Evolutionary conservation across 2,329 filamentous ascomycete species (phyloP).

Genomic region (Diplodia sapinea): DNA sequence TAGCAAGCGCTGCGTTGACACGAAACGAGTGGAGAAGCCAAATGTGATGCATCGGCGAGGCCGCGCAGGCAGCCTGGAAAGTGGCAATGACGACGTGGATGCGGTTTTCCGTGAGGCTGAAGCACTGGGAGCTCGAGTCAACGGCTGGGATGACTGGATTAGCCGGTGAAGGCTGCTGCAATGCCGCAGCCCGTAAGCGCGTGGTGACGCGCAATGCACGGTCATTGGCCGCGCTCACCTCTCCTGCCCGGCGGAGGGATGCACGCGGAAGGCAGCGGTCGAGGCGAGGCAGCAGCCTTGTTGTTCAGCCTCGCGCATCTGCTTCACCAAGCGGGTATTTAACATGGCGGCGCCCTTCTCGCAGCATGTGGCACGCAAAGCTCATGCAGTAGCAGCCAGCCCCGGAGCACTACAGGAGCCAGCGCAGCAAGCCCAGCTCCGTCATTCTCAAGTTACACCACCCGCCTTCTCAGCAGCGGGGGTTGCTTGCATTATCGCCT

Average conservation of each 20-base stretch:
- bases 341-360: conserved; percentile 4
- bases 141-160: background rate
- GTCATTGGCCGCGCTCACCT: background rate
- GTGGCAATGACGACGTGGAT: background rate
- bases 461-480: conserved; percentile 10
- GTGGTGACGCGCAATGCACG: background rate
- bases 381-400: background rate
- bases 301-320: background rate
- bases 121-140: background rate
- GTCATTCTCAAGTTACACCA: conserved; percentile 9
- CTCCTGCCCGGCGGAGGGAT: background rate
- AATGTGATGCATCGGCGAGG: background rate
- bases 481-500: conserved; percentile 7
- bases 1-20: conserved; percentile 6
- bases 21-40: background rate
- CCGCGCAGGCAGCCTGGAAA: conserved; percentile 1
- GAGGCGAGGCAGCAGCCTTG: conserved; percentile 8
- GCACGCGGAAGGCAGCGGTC: conserved; percentile 6
- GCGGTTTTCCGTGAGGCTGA: conserved; percentile 10
- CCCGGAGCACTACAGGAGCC: conserved; percentile 16
- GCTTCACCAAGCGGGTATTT: background rate
- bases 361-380: conserved; percentile 1
- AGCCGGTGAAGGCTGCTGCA: conserved; percentile 11
- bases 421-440: conserved; percentile 15
- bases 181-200: background rate